Conservation (phyloP, 2,329 filamentous ascomycete genomes). For the Epichloe amarillans region DNA sequence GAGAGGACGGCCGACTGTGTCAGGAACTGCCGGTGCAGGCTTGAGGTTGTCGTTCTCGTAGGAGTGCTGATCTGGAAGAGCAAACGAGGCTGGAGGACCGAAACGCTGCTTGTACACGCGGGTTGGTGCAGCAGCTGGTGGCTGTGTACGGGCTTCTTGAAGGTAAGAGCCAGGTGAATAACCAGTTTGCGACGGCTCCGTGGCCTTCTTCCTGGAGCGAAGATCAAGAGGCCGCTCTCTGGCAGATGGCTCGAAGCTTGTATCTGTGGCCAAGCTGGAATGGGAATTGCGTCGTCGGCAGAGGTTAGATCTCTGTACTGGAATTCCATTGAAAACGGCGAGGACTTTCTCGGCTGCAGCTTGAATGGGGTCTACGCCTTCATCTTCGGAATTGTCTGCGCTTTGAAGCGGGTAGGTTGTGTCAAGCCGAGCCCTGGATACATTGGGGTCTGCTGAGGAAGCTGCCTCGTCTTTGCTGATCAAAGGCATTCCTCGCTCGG, state of each 20-base stretch:
- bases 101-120: conserved; percentile 8
- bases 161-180: conserved; percentile 9
- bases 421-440: neutral
- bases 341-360: conserved; percentile 10
- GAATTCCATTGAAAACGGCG: conserved; percentile 9
- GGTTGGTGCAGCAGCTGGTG: conserved; percentile 6
- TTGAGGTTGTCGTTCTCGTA: neutral
- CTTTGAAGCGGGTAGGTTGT: conserved; percentile 2
- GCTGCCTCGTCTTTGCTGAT: conserved; percentile 2
- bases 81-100: conserved; percentile 11
- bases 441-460: conserved; percentile 1
- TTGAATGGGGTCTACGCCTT: conserved; percentile 7
- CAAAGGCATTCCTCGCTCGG: conserved; percentile 20
- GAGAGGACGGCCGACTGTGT: neutral
- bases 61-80: conserved; percentile 3
- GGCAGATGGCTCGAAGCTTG: conserved; percentile 21
- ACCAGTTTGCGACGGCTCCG: neutral
- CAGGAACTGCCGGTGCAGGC: neutral
- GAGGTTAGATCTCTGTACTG: conserved; percentile 7
- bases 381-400: conserved; percentile 4
- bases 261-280: conserved; percentile 4
- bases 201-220: conserved; percentile 8
- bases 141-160: conserved; percentile 10
- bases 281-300: conserved; percentile 9
- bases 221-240: conserved; percentile 25